phyloP scores from a whole-genome alignment of 2,329 filamentous ascomycete species.

The Talaromyces marneffei region DNA sequence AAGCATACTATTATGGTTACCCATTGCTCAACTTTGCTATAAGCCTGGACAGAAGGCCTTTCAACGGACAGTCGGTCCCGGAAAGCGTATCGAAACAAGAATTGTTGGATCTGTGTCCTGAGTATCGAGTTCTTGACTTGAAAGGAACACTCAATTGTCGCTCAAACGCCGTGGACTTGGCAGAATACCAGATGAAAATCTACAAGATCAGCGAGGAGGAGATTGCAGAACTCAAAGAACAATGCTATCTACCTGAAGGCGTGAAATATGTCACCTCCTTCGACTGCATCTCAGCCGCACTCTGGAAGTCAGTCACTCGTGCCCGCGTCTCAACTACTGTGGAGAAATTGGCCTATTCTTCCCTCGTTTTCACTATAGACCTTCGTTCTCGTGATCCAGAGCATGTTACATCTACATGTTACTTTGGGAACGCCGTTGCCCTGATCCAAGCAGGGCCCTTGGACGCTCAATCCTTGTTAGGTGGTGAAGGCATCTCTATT shows the following conservation, averaged over 20 bases:
- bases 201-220: neutral
- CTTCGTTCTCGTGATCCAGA: neutral
- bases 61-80: neutral
- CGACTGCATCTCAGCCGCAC: conserved; percentile 22
- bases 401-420: neutral
- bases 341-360: neutral
- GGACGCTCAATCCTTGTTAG: neutral
- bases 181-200: neutral
- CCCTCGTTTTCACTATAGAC: neutral
- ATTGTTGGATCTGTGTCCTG: neutral
- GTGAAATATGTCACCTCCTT: conserved; percentile 21
- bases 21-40: neutral
- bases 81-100: neutral
- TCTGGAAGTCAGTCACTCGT: conserved; percentile 23
- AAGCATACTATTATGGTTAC: neutral
- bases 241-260: conserved; percentile 18
- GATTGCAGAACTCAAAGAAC: neutral
- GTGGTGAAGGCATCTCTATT: neutral
- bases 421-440: neutral
- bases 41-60: neutral
- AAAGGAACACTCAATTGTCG: neutral
- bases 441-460: neutral
- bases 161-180: neutral
- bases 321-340: conserved; percentile 18
- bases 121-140: neutral